Evolutionary conservation across 2,329 filamentous ascomycete genomes (phyloP).

Genomic region (Colletotrichum salicis): DNA sequence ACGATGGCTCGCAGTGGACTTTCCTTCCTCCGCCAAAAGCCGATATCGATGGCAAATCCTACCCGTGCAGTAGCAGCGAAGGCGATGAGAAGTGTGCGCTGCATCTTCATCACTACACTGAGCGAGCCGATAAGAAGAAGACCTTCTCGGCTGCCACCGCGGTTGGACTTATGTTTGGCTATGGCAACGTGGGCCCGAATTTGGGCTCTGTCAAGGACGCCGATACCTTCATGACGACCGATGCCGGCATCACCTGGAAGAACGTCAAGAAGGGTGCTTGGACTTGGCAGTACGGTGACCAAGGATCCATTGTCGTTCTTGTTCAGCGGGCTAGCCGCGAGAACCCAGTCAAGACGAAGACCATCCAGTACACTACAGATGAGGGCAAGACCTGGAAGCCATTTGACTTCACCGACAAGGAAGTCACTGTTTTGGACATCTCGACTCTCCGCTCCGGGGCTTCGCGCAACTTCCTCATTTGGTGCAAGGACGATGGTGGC

Average conservation of each 20-base stretch:
- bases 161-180: constrained; percentile 88
- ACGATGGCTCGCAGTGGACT: constrained; percentile 90
- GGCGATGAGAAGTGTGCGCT: constrained; percentile 79
- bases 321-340: constrained; percentile 77
- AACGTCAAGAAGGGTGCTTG: constrained; percentile 87
- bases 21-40: constrained; percentile 77
- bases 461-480: constrained; percentile 91
- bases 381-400: constrained; percentile 84
- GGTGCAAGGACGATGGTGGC: constrained; percentile 72
- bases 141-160: constrained; percentile 91
- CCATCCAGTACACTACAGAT: constrained; percentile 80
- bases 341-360: constrained; percentile 73
- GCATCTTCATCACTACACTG: constrained; percentile 95
- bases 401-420: constrained; percentile 76
- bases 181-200: constrained; percentile 85
- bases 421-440: constrained; percentile 81
- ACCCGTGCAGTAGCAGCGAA: constrained; percentile 70
- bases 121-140: constrained; percentile 81
- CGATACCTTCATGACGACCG: constrained; percentile 89
- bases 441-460: constrained; percentile 90
- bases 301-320: constrained; percentile 91
- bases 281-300: constrained; percentile 95
- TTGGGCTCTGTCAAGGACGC: constrained; percentile 76
- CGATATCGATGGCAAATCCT: constrained; percentile 77
- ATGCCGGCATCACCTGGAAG: constrained; percentile 91